phyloP scores from a whole-genome alignment of 1,284 basidiomycete species.

The Sporisorium scitamineum region DNA sequence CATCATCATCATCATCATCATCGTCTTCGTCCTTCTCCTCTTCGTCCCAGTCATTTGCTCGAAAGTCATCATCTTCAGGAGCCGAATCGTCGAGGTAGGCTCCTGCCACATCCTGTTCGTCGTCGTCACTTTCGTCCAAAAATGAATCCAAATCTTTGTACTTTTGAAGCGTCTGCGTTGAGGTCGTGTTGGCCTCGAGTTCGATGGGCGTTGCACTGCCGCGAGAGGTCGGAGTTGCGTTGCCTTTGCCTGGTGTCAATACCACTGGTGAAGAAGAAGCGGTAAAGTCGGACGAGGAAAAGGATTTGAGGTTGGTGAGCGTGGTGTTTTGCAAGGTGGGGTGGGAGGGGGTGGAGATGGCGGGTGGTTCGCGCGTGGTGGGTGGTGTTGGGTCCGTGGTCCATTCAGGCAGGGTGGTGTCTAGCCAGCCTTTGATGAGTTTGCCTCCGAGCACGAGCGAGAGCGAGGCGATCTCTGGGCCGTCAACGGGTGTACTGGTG shows the following conservation, averaged over 20 bases:
- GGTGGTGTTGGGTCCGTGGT: constrained; percentile 32
- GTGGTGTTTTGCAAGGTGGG: constrained; percentile 25
- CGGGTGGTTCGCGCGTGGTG: constrained; percentile 30
- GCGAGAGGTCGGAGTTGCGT: constrained; percentile 12
- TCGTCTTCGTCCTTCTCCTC: constrained; percentile 26
- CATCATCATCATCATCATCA: constrained; percentile 23
- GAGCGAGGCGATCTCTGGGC: constrained; percentile 34
- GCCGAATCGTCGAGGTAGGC: constrained; percentile 48
- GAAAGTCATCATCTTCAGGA: constrained; percentile 57
- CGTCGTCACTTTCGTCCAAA: constrained; percentile 61
- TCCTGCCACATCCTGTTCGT: constrained; percentile 24
- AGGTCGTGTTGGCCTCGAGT: constrained; percentile 17
- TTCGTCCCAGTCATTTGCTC: constrained; percentile 16
- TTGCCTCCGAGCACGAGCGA: constrained; percentile 46
- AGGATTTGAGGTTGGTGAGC: constrained; percentile 39
- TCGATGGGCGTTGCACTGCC: constrained; percentile 36
- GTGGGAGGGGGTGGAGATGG: constrained; percentile 8
- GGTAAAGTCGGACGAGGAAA: constrained; percentile 38
- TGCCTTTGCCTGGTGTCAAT: constrained; percentile 19
- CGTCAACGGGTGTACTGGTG: background rate
- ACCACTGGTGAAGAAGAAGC: constrained; percentile 17
- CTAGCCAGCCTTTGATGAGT: constrained; percentile 52
- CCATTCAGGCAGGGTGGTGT: constrained; percentile 40
- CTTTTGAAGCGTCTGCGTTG: constrained; percentile 20
- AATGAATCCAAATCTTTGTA: constrained; percentile 66